Base-by-base conservation (phyloP, 2,329 filamentous ascomycete species). In the Monosporascus ibericus region DNA sequence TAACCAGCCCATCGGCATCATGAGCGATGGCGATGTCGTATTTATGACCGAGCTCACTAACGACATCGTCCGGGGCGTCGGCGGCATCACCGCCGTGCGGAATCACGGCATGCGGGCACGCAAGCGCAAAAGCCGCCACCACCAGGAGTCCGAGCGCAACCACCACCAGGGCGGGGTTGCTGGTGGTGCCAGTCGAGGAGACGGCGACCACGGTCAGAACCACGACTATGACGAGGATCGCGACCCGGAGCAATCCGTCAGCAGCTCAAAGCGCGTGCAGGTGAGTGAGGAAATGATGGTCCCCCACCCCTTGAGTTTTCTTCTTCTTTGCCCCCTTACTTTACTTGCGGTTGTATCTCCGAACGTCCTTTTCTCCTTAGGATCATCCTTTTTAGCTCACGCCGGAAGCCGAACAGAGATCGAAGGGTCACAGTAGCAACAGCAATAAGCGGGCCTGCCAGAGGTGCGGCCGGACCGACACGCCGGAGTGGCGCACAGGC, bases 21-120 rank as follows among this genome's bases (percentile, higher is more conserved):
- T 58, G 54, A 54, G 50, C 37, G 54, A 58, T 34, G 51, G 55
- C 22, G 55, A 58, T 27, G 47, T 58, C n/a, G 42, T 54, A 37
- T 58, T 56, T 50, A 58, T 58, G 55, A 56, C 55, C 14, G 51
- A 56, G 54, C 55, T 58, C 6, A 54, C 55, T 18, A 51, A 48
- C 40, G 55, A 58, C 15, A 58, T 58, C 36, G 37, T 49, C 25
- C 55, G 55, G 36, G 46, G 51, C 52, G 55, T 56, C 5, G 47
- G 51, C 27, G 48, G 50, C n/a, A 58, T 58, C 37, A 48, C 55
- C 6, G 48, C 53, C 38, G 50, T 55, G 20, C 34, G 55, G 25
- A 49, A 54, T 17, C 55, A 58, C 44, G 48, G 51, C 48, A 48
- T 53, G 51, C 48, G 52, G 14, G 52, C 48, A 22, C 39, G 44